Percentiles rank a stretch among this genome's conserved stretches.
These are phyloP conservation scores for Albatrellus ellisii DNA, from an alignment of 768 basidiomycete genomes.

Conservation along the genomic window DNA sequence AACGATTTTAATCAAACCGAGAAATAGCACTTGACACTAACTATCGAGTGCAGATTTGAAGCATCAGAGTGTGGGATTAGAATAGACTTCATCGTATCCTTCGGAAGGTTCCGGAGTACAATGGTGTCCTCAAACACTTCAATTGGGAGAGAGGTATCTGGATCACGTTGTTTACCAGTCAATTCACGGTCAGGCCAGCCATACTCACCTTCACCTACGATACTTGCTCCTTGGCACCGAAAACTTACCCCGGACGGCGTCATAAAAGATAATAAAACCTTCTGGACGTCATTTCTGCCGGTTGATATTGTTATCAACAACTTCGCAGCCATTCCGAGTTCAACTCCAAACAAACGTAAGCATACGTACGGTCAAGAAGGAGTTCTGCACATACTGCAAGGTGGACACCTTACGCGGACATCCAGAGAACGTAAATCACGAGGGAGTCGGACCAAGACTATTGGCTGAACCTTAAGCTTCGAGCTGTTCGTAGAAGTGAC, in stretches of 20 bases:
- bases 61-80: constrained; percentile 56
- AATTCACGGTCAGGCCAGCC: not conserved
- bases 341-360: constrained; percentile 29
- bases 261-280: constrained; percentile 38
- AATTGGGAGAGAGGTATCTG: constrained; percentile 16
- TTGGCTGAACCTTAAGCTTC: constrained; percentile 17
- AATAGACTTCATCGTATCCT: constrained; percentile 33
- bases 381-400: constrained; percentile 15
- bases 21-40: constrained; percentile 20
- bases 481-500: constrained; percentile 14
- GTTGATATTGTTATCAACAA: constrained; percentile 47
- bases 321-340: constrained; percentile 44
- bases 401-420: constrained; percentile 47
- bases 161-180: not conserved
- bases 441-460: constrained; percentile 46
- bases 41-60: constrained; percentile 47
- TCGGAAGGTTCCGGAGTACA: constrained; percentile 32
- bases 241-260: constrained; percentile 42
- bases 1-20: not conserved
- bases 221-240: constrained; percentile 26
- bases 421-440: constrained; percentile 50
- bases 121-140: constrained; percentile 31
- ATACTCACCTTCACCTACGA: constrained; percentile 25
- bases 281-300: constrained; percentile 53
- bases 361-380: constrained; percentile 1